Evolutionary conservation across 345 rosid species (phyloP).

Genomic region (Lumnitzera littorea): DNA sequence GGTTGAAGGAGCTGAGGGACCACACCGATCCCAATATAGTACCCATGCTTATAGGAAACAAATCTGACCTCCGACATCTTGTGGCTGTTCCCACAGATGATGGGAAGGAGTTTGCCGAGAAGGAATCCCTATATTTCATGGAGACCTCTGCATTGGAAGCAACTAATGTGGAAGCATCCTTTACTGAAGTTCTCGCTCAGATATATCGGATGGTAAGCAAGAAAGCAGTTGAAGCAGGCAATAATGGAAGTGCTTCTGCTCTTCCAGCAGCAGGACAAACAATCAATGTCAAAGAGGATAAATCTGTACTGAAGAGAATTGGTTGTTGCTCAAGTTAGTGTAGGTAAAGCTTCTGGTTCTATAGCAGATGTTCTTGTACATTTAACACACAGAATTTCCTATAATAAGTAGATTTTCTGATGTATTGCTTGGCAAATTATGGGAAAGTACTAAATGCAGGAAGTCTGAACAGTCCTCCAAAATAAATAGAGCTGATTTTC

Average conservation of each 20-base stretch:
- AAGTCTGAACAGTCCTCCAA: too few relatives aligned
- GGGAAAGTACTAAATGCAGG: too few relatives aligned
- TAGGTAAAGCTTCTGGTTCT: not conserved
- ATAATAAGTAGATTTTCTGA: not conserved
- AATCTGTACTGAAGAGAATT: constrained; percentile 19
- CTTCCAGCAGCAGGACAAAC: constrained; percentile 30
- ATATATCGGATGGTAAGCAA: constrained; percentile 39
- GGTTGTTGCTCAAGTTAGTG: constrained; percentile 34
- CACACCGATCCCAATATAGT: constrained; percentile 48
- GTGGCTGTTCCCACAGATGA: constrained; percentile 39
- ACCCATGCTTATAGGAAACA: constrained; percentile 48
- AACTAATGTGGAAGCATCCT: constrained; percentile 44
- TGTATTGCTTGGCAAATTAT: too few relatives aligned
- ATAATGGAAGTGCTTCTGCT: constrained; percentile 19
- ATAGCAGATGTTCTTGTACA: not conserved
- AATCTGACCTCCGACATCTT: constrained; percentile 44
- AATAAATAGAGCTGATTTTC: too few relatives aligned
- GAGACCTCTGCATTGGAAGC: constrained; percentile 50
- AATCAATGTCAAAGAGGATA: constrained; percentile 35
- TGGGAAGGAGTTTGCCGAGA: constrained; percentile 35
- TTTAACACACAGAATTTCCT: not conserved
- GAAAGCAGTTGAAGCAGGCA: constrained; percentile 41
- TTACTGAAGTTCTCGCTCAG: constrained; percentile 39
- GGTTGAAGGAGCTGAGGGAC: constrained; percentile 43
- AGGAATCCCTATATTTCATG: constrained; percentile 39